Evolutionary conservation across 345 rosid species (phyloP), one percentile per base, ranked within the genome.

Genomic region (Brassica juncea): DNA sequence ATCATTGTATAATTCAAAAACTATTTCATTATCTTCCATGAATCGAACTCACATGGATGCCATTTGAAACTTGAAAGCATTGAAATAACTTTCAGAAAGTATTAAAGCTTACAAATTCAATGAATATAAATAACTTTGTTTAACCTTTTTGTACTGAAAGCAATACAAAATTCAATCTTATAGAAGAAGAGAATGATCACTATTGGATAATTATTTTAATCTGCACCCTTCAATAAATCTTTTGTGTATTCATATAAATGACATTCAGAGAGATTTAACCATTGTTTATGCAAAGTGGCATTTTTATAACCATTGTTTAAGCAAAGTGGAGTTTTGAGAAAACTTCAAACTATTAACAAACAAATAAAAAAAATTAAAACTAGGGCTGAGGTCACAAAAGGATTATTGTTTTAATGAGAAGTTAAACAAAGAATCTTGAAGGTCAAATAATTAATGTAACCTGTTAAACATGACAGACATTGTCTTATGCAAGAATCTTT

Each of bases 301-400:
- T 5, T 64, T 49, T 57, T 39, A 9, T 39, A 39, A 9, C 2
- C 52, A 64, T 71, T 61, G 12, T 19, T 54, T 28, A 75, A 28
- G 60, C 12, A 71, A 75, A 66, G 59, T 49, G 73, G 65, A 35
- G 30, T 5, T 64, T 49, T 57, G 71, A 66, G 80, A 76, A 71
- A 81, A 75, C 1, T 71, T 76, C 84, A 76, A 81, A 74, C 75
- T 69, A 25, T 39, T 63, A 64, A 66, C 77, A 57, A 55, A 28
- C 5, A 61, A 79, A 73, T 11, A 47, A 69, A 4, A 64, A 35
- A 27, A 2, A 35, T 31, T 31, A 58, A 69, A 80, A 70, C 70
- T 81, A 81, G 84, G 80, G 84, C 84, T 81, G 84, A 81, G 76
- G 84, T 81, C 74, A 76, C n/a, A 61, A 52, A 71, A 12, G 67